Conservation (phyloP, 1,139 yeast genomes). For the Pichia sp. region DNA sequence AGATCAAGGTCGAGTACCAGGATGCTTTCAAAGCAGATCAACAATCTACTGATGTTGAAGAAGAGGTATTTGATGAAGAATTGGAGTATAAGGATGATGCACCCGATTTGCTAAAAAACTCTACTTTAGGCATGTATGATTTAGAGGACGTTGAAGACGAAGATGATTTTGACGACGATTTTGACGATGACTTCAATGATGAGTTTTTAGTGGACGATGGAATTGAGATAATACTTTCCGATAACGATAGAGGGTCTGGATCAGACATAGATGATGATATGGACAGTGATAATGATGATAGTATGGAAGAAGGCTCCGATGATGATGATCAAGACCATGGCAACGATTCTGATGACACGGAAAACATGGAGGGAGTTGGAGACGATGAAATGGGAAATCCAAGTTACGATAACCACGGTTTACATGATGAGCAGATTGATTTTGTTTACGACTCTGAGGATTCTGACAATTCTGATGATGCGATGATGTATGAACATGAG, state of each 20-base stretch:
- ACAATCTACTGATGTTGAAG: constrained; percentile 50
- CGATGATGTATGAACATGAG: constrained; percentile 27
- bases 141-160: constrained; percentile 72
- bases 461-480: constrained; percentile 8
- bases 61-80: constrained; percentile 59
- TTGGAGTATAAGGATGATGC: constrained; percentile 61
- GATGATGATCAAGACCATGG: constrained; percentile 37
- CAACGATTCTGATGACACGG: constrained; percentile 54
- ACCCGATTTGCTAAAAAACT: constrained; percentile 79
- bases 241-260: constrained; percentile 46
- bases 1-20: constrained; percentile 54
- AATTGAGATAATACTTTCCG: constrained; percentile 33
- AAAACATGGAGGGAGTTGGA: constrained; percentile 28
- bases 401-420: constrained; percentile 8
- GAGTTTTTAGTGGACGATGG: constrained; percentile 23
- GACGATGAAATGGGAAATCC: constrained; percentile 55
- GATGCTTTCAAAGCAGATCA: constrained; percentile 52
- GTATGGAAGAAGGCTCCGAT: constrained; percentile 17
- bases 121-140: constrained; percentile 93
- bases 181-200: constrained; percentile 26
- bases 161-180: constrained; percentile 37
- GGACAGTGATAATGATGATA: constrained; percentile 16
- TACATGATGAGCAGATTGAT: constrained; percentile 12
- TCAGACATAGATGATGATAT: constrained; percentile 3
- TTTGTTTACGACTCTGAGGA: constrained; percentile 15